phyloP scores from a whole-genome alignment of 306 rosid genomes.

The cucumber (Cucumis sativus) region Cucumber_9930_V3 NC_026655.2:14926501-14927000 shows the following conservation, averaged over 20 bases:
- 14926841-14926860: not conserved
- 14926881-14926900: not conserved
- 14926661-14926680: not conserved
- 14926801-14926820: slow-evolving; percentile 26
- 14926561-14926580: not conserved
- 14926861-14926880: not conserved
- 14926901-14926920: not conserved
- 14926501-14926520: not conserved
- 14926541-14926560: not conserved
- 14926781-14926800: slow-evolving; percentile 15
- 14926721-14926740: not conserved
- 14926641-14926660: not conserved
- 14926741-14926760: slow-evolving; percentile 17
- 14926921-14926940: not conserved
- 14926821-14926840: slow-evolving; percentile 17
- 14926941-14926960: not conserved
- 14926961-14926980: not conserved
- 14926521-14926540: not conserved
- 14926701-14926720: not conserved
- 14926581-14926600: not conserved
- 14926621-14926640: not conserved
- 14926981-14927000: not conserved
- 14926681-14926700: not conserved
- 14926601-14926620: not conserved
- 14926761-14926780: slow-evolving; percentile 18